Conservation (phyloP, 2,329 filamentous ascomycete genomes). For the Colletotrichum abscissum region DNA sequence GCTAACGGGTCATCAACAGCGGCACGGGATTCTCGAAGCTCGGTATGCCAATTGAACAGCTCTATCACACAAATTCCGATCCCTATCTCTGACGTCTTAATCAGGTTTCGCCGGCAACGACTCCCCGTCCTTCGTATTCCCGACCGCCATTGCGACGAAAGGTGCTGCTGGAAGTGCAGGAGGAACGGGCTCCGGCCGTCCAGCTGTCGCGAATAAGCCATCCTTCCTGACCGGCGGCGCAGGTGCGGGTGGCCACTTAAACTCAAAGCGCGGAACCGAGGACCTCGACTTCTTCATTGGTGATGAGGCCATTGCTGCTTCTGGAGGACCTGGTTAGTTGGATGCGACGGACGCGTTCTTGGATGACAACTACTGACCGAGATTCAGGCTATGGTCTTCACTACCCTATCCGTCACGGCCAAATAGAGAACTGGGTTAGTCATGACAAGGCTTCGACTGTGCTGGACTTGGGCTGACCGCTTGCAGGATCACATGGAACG, state of each 20-base stretch:
- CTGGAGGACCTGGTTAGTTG: conserved; percentile 79
- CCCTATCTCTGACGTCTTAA: conserved; percentile 40
- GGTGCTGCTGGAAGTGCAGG: conserved; percentile 76
- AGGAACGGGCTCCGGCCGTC: conserved; percentile 86
- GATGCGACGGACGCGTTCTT: conserved; percentile 10
- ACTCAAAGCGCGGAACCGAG: conserved; percentile 93
- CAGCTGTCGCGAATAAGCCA: conserved; percentile 92
- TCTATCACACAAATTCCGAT: conserved; percentile 22
- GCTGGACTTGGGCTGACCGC: conserved; percentile 42
- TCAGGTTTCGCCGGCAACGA: conserved; percentile 98
- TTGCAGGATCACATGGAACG: conserved; percentile 96
- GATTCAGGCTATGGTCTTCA: conserved; percentile 87
- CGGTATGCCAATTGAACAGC: conserved; percentile 67
- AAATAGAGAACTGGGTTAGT: conserved; percentile 97
- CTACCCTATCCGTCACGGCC: conserved; percentile 97
- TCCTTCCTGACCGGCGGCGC: conserved; percentile 94
- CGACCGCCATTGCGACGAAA: conserved; percentile 97
- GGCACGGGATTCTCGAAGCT: conserved; percentile 99
- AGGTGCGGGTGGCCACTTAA: conserved; percentile 84
- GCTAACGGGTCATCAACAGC: conserved; percentile 65
- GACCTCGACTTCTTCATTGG: conserved; percentile 99
- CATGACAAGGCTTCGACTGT: background rate
- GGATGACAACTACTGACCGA: conserved; percentile 38
- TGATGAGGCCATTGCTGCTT: conserved; percentile 89
- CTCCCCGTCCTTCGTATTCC: conserved; percentile 98